Evolutionary conservation across 192 early-diverging fungal species (phyloP).

Genomic region (Coemansia sp.): DNA sequence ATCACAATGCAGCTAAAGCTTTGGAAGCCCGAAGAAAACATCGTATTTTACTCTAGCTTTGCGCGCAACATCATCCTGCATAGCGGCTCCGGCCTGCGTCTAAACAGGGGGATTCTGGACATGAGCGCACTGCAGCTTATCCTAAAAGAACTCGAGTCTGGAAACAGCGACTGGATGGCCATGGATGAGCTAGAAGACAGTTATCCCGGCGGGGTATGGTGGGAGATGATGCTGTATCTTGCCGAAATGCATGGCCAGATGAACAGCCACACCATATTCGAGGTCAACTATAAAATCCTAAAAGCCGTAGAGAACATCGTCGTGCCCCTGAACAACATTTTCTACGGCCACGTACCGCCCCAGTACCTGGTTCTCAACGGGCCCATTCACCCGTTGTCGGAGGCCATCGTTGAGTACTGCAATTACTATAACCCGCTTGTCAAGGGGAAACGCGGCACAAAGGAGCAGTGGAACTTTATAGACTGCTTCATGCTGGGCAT

Average conservation of each 20-base stretch:
- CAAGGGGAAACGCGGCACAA: not conserved
- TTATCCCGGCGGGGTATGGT: conserved; percentile 38
- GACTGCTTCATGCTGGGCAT: conserved; percentile 46
- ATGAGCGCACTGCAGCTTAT: conserved; percentile 30
- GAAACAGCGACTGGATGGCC: conserved; percentile 20
- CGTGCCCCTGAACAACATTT: conserved; percentile 36
- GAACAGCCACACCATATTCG: conserved; percentile 26
- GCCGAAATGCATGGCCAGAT: conserved; percentile 37
- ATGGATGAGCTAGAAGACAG: conserved; percentile 33
- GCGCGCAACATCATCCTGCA: conserved; percentile 28
- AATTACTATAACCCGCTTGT: conserved; percentile 9
- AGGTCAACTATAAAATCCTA: conserved; percentile 45
- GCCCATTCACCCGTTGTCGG: conserved; percentile 24
- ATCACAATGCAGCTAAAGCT: conserved; percentile 27
- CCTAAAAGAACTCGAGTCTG: conserved; percentile 24
- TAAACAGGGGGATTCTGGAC: conserved; percentile 31
- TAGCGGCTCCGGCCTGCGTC: conserved; percentile 13
- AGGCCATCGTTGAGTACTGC: conserved; percentile 18
- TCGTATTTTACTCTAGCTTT: conserved; percentile 21
- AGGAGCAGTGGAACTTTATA: conserved; percentile 19
- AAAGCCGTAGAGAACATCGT: conserved; percentile 37
- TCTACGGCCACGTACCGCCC: conserved; percentile 15
- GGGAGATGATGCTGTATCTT: conserved; percentile 39
- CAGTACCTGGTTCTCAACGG: conserved; percentile 13
- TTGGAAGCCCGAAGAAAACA: conserved; percentile 34